Base-by-base conservation (phyloP, 768 basidiomycete species). In the Artomyces pyxidatus region DNA sequence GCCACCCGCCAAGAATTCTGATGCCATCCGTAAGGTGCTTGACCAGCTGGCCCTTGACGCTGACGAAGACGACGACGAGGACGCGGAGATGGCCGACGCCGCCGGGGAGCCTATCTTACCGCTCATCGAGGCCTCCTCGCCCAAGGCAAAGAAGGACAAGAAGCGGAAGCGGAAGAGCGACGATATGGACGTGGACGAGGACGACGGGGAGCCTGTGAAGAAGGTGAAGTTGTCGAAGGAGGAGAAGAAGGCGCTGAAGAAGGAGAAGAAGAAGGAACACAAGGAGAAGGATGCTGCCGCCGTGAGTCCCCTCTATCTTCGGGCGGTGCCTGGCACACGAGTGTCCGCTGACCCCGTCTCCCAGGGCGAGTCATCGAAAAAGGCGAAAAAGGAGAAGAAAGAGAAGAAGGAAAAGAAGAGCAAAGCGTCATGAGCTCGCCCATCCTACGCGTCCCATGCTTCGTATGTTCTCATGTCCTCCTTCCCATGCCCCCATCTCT, bases 11-110 rank as follows among this genome's bases (percentile, higher is more conserved):
- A 98, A 93, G 72, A 96, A 89, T 49, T 76, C 88, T 22, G 93
- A 95, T 53, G 88, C 85, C n/a, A 92, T 96, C 53, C 81, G 84
- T 54, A 89, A 86, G 64, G 93, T 94, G 16, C 60, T 94, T 51
- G 80, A 87, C n/a, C 76, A 77, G 47, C 79, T 95, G 37, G 80
- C 78, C 6, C 62, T 85, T 17, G 88, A 88, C 7, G 76, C 75
- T 2, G 77, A 80, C 2, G 82, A 81, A 0, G 78, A 77, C 17
- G 75, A 74, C 16, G 72, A 71, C 21, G n/a, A n/a, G n/a, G 72
- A 71, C 10, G 72, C 68, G 22, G 70, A 71, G 0, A 45, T 51
- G 49, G 43, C 28, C 55, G 74, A 79, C 19, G 75, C 76, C 62
- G 64, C 59, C 38, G 73, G 71, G 10, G 73, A 69, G 25, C 73